Evolutionary conservation across 345 rosid species (phyloP).

Genomic region (Eucalyptus microcorys): DNA sequence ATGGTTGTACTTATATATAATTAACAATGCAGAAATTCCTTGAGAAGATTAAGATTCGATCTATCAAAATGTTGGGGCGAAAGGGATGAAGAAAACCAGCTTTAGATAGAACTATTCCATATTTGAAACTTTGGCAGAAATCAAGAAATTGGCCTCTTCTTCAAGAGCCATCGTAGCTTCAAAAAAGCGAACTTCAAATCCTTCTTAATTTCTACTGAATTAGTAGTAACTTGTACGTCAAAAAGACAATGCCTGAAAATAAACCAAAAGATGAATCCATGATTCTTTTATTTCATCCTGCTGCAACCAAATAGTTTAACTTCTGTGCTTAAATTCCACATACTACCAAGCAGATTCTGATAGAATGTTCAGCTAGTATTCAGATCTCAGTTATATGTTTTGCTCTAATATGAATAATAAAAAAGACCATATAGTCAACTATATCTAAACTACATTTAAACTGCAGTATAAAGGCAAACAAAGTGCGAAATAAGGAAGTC

Average conservation of each 20-base stretch:
- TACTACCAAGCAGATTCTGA: not conserved
- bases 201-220: not conserved
- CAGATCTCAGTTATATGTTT: not conserved
- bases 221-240: not conserved
- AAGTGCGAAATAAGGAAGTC: not conserved
- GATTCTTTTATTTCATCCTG: not conserved
- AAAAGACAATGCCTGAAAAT: not conserved
- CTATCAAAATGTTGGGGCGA: not conserved
- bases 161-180: not conserved
- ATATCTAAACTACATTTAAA: not conserved
- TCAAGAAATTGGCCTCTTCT: not conserved
- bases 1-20: not conserved
- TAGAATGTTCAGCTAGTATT: not conserved
- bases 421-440: not conserved
- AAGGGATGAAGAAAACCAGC: not conserved
- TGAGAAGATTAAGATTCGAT: not conserved
- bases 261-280: not conserved
- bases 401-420: not conserved
- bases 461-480: not conserved
- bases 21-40: not conserved
- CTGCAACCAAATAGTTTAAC: not conserved
- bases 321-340: not conserved
- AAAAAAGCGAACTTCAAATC: not conserved
- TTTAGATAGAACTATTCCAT: not conserved
- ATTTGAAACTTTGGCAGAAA: not conserved